Base-by-base conservation (phyloP, 176 grass and related monocot genomes). In the Tillandsia leiboldiana region DNA sequence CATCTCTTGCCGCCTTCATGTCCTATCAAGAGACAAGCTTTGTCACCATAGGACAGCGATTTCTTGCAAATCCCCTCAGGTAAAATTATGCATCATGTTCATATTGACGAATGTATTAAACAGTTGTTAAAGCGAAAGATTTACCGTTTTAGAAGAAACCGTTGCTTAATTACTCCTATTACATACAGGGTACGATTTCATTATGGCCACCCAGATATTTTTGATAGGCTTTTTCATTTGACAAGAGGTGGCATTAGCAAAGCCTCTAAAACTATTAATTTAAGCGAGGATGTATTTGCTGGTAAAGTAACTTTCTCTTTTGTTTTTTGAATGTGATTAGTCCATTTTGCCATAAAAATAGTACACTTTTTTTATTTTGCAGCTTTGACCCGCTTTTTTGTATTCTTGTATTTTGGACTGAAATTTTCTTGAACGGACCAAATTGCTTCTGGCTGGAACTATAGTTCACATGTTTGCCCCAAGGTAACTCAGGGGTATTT, bases 21-120 rank as follows among this genome's bases (percentile, higher is more conserved):
- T 97, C 93, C 72, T 90, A 97, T 82, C 93, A 97, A 87, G 93
- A 97, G 77, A 92, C 93, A 66, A 97, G 93, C 57, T 97, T 97
- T 79, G 93, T 97, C 66, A 97, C 93, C 50, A 92, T 97, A 69
- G 93, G 93, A 73, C 93, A 97, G 73, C 85, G 93, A 80, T 92
- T 97, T 83, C 93, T 97, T 85, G 86, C 89, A 72, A 87, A 90
- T 70, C 93, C 89, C 49, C 88, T 97, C 58, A 92, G 89, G 93
- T 90, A 57, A 83, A 51, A 72, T 65, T 65, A 72, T 70, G 2
- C n/a, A 57, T 51, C 50, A 33, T 59, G 52, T 71, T 70, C 69
- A 18, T 77, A 68, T 20, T 57, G 64, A 50, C 65, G 3, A 53
- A 69, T 9, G 76, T 61, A 20, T 18, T n/a, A 61, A 61, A 61